A percentile compares a stretch with the other conserved stretches of the same genome.
Evolutionary conservation across 495 filamentous ascomycete species (phyloP).

Genomic region (Aspergillus sclerotiicarbonarius): DNA sequence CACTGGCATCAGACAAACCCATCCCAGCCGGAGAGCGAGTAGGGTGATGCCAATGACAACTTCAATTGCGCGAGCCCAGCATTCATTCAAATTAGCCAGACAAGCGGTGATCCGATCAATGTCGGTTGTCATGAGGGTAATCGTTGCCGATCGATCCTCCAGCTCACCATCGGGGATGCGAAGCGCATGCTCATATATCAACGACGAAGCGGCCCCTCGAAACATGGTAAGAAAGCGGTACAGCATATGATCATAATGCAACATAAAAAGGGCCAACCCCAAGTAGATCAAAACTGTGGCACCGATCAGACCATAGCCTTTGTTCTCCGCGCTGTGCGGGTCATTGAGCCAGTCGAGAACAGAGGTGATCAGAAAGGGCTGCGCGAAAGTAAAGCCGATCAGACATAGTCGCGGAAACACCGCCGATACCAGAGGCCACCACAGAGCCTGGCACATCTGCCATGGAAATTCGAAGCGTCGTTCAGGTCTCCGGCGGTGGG

Average conservation of each 20-base stretch:
- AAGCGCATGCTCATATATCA: background rate
- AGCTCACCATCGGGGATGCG: background rate
- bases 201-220: conserved; percentile 1
- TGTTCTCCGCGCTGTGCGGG: conserved; percentile 26
- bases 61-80: background rate
- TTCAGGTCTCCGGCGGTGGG: conserved; percentile 16
- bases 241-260: conserved; percentile 49
- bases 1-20: background rate
- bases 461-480: background rate
- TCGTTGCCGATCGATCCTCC: background rate
- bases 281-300: conserved; percentile 56
- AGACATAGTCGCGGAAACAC: conserved; percentile 49
- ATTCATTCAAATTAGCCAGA: background rate
- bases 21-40: background rate
- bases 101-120: background rate
- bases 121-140: background rate
- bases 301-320: conserved; percentile 56
- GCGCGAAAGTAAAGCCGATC: conserved; percentile 56
- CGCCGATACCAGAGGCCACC: conserved; percentile 36
- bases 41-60: background rate
- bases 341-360: conserved; percentile 42
- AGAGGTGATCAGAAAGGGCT: conserved; percentile 58
- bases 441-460: conserved; percentile 10
- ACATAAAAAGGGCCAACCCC: conserved; percentile 50
- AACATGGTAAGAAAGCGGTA: conserved; percentile 30